Percentiles rank a stretch among this genome's conserved stretches.
These are phyloP conservation scores for Madurella mycetomatis DNA, from an alignment of 2,329 filamentous ascomycete genomes.

Conservation along the genomic window DNA sequence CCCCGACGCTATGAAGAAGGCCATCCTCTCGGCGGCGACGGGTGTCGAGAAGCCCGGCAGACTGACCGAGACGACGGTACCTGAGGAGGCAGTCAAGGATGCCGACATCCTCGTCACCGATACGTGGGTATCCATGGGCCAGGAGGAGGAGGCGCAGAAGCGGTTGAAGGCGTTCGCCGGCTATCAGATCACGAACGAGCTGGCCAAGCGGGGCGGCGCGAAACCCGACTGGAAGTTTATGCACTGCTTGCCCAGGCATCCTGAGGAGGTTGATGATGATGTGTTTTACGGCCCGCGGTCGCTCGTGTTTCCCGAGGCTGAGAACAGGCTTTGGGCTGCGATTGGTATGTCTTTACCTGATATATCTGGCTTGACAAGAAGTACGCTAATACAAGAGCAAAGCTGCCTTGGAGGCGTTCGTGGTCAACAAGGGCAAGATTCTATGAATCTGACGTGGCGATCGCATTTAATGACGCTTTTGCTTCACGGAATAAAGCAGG, in stretches of 20 bases:
- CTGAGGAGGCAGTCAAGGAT: constrained; percentile 78
- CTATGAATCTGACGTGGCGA: constrained; percentile 23
- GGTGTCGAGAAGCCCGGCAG: constrained; percentile 57
- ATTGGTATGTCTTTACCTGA: constrained; percentile 52
- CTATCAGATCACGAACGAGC: constrained; percentile 84
- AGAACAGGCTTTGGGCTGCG: constrained; percentile 91
- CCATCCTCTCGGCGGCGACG: constrained; percentile 62
- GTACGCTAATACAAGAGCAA: constrained; percentile 7
- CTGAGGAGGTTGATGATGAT: constrained; percentile 88
- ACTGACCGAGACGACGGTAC: constrained; percentile 70
- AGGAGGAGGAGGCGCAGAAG: constrained; percentile 78
- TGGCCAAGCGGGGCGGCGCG: constrained; percentile 79
- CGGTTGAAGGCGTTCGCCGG: constrained; percentile 77
- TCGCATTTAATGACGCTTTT: neutral
- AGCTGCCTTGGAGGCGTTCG: constrained; percentile 80
- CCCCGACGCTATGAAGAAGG: constrained; percentile 64
- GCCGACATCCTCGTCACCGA: constrained; percentile 93
- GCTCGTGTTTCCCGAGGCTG: constrained; percentile 87
- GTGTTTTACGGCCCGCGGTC: constrained; percentile 87
- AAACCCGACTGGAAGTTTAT: constrained; percentile 94
- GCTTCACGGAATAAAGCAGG: constrained; percentile 7
- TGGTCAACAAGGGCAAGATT: constrained; percentile 89
- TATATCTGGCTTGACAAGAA: neutral
- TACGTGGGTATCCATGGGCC: constrained; percentile 98
- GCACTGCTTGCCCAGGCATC: constrained; percentile 92